A percentile compares a stretch with the other conserved stretches of the same genome.
These are phyloP conservation scores for Erigeron canadensis DNA, from an alignment of 129 eudicot species.

Conservation along the genomic window DNA sequence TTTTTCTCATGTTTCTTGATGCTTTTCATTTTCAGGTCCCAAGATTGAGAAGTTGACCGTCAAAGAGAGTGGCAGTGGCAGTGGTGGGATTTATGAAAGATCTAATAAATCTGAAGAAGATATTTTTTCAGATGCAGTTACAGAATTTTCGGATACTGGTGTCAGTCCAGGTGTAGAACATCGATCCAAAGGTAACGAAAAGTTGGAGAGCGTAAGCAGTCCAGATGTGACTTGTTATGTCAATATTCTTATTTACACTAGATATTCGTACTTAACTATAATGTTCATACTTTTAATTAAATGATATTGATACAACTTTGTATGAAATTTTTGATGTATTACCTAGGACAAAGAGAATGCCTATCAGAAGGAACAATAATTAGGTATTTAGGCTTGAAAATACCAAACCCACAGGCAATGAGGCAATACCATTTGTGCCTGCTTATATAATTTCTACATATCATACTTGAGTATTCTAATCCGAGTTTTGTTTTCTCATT, in stretches of 20 bases:
- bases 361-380: too few relatives aligned
- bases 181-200: conserved; percentile 2
- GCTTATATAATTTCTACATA: neutral
- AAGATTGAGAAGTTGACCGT: conserved; percentile 37
- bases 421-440: neutral
- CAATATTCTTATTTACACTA: neutral
- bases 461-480: neutral
- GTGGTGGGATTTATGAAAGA: conserved; percentile 43
- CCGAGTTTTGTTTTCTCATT: neutral
- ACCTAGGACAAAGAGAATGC: too few relatives aligned
- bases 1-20: conserved; percentile 13
- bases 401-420: neutral
- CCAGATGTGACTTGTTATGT: neutral
- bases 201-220: neutral
- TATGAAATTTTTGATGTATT: neutral
- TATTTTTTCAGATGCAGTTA: conserved; percentile 62
- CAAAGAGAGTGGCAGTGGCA: conserved; percentile 37
- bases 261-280: neutral
- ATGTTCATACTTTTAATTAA: too few relatives aligned
- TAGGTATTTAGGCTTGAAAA: too few relatives aligned
- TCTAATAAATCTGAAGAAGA: conserved; percentile 69
- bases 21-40: conserved; percentile 40
- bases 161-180: conserved; percentile 35
- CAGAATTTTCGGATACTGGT: conserved; percentile 63
- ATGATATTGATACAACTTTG: neutral